Base-by-base conservation (phyloP, 352 stramenopile species). In the Elongisporangium undulatum region DNA sequence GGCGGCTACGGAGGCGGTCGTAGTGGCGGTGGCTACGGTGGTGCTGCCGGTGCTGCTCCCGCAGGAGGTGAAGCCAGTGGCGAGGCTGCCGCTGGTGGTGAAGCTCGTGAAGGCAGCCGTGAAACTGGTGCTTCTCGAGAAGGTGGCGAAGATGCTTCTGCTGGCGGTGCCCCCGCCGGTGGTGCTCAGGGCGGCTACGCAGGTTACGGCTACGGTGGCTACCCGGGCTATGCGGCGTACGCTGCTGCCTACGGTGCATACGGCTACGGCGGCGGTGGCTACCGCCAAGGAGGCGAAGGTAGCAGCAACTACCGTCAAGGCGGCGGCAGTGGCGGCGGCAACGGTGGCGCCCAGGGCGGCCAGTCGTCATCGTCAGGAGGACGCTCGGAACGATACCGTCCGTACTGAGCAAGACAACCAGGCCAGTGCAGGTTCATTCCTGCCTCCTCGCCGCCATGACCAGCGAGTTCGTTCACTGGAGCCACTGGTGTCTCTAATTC, bases 341-440 rank as follows among this genome's bases (percentile, higher is more conserved):
- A n/a, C n/a, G n/a, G n/a, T n/a, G 67, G 67, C 34, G 70, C 62
- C 49, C 78, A 78, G 67, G 29, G 29, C 29, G 29, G 29, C 29
- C 29, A 41, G 29, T 41, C 29, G 29, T 41, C 29, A 15, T 85
- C 72, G 39, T 82, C 77, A 29, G 75, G 77, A 49, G 78, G 78
- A 26, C 75, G 82, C 58, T 90, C 85, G 67, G 85, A 94, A 22
- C 76, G 85, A 76, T 94, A 94, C 73, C 85, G 85, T 62, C 85
- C 85, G 53, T 94, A 94, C 70, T 94, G 79, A 87, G 56, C 53
- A 58, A 13, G 58, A 41, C 29, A 9, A 41, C 5, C 29, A 41
- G 13, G 26, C 26, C 26, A 8, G 4, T 34, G 4, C 8, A 34
- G 4, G 26, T 4, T 34, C n/a, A n/a, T n/a, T n/a, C n/a, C n/a